These are phyloP conservation scores for Tricholoma bakamatsutake DNA, from an alignment of 768 basidiomycete genomes.

Conservation along the genomic window DNA sequence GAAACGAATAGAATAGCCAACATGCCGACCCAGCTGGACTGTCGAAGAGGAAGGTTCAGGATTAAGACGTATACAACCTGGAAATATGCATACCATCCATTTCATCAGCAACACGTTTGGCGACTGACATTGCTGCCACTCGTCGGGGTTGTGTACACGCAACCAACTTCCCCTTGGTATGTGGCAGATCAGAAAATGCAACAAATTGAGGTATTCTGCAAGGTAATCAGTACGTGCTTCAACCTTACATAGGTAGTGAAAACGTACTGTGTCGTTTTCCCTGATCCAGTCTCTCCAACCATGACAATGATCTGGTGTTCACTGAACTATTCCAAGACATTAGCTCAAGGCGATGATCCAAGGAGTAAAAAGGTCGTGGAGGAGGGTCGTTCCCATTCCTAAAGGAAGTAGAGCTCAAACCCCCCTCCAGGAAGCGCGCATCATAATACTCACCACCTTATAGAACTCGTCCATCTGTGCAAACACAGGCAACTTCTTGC, in stretches of 20 bases:
- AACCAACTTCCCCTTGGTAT: conserved; percentile 83
- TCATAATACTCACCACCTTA: conserved; percentile 60
- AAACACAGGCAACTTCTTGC: conserved; percentile 89
- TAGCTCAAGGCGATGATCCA: conserved; percentile 18
- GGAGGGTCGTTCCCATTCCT: conserved; percentile 32
- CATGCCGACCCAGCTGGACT: conserved; percentile 92
- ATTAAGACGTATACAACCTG: neutral
- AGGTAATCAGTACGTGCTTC: conserved; percentile 9
- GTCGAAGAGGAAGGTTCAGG: conserved; percentile 5
- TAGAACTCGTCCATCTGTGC: conserved; percentile 91
- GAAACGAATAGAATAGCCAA: conserved; percentile 97
- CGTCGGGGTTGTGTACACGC: conserved; percentile 96
- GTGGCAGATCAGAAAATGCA: conserved; percentile 88
- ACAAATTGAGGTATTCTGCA: conserved; percentile 94
- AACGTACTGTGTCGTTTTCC: conserved; percentile 88
- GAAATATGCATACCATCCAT: conserved; percentile 77
- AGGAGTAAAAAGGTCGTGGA: conserved; percentile 10
- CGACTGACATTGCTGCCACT: conserved; percentile 97
- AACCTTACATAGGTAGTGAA: neutral
- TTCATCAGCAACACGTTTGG: conserved; percentile 97
- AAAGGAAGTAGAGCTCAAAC: conserved; percentile 39
- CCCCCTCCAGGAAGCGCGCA: conserved; percentile 29
- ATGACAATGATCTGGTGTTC: conserved; percentile 84
- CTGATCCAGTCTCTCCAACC: conserved; percentile 93
- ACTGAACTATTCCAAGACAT: conserved; percentile 45